phyloP scores from a whole-genome alignment of 140 eudicot genomes.

The Erigeron philadelphicus region DNA sequence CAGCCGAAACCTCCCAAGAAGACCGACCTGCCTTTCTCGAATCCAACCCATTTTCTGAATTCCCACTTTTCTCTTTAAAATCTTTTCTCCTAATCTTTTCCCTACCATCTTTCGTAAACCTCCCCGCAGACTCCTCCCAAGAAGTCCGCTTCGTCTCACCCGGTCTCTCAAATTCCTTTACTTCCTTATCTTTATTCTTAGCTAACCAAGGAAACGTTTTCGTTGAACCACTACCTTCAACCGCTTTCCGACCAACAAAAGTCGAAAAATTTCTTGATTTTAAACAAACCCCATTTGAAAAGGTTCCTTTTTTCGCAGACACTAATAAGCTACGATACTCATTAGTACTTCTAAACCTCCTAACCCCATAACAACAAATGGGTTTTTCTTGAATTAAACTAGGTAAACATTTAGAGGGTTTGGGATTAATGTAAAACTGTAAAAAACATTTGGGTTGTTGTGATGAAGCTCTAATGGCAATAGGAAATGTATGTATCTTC shows the following conservation, averaged over 20 bases:
- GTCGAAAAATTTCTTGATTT: conserved; percentile 45
- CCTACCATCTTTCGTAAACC: conserved; percentile 39
- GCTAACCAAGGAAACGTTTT: conserved; percentile 75
- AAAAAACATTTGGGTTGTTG: conserved; percentile 33
- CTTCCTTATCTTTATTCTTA: conserved; percentile 27
- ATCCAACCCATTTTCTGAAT: conserved; percentile 36
- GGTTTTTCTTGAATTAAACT: conserved; percentile 24
- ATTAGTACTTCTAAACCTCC: conserved; percentile 7
- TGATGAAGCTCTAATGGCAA: conserved; percentile 54
- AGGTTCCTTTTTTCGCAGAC: conserved; percentile 12
- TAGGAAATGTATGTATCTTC: conserved; percentile 52
- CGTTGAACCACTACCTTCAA: conserved; percentile 33
- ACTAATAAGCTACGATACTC: conserved; percentile 24
- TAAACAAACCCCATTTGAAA: conserved; percentile 32
- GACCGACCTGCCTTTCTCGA: conserved; percentile 43
- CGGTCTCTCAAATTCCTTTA: conserved; percentile 27
- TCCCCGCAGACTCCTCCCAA: conserved; percentile 75
- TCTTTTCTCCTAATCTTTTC: conserved; percentile 35
- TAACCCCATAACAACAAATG: conserved; percentile 21
- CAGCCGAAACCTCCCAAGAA: conserved; percentile 86
- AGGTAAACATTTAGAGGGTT: conserved; percentile 42
- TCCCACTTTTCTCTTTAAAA: conserved; percentile 13
- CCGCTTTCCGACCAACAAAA: conserved; percentile 28
- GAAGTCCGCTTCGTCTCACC: conserved; percentile 42
- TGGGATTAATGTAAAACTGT: conserved; percentile 34